Base-by-base conservation (phyloP, 345 rosid species). In the Camelina laxa region DNA sequence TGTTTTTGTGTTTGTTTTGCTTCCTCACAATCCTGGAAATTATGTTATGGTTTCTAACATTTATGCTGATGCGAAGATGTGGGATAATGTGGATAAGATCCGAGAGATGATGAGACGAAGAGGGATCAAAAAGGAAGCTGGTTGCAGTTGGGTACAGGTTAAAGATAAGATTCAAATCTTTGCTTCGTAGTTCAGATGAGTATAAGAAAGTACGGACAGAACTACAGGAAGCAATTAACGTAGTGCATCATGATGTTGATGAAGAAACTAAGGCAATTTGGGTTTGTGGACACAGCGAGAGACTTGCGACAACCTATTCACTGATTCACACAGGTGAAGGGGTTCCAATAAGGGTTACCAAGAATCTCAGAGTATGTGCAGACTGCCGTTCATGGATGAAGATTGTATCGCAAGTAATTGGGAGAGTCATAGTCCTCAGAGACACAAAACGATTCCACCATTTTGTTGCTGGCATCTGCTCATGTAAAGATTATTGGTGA, bases 401-500 rank as follows among this genome's bases (percentile, higher is more conserved):
- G 76, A 74, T 74, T 39, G 75, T 79, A 19, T 79, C 82, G 11
- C 55, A 69, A 63, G 78, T 75, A 71, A 82, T 81, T 42, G 51
- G 65, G 65, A 81, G 85, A 60, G 82, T 66, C 22, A 88, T 88
- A 31, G 68, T 85, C 24, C 83, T 88, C 9, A 82, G 92, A 75
- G 92, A 88, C 44, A 86, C 88, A 0, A 88, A 86, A 68, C 84
- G 89, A 17, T 86, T 86, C 73, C 90, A 88, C 78, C 90, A 80
- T 73, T 86, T 88, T 30, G 75, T 67, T 33, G 75, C 61, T 1
- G 93, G 89, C 3, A 19, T 60, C 15, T 88, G 93, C 65, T 88
- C 93, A 48, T 88, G 89, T 66, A 80, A 82, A 72, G 87, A 88
- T 47, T 85, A 77, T 69, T 85, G 93, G 91, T 86, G 70, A 76